Base-by-base conservation (phyloP, 2,329 filamentous ascomycete genomes). In the Akanthomyces uredinophilus region DNA sequence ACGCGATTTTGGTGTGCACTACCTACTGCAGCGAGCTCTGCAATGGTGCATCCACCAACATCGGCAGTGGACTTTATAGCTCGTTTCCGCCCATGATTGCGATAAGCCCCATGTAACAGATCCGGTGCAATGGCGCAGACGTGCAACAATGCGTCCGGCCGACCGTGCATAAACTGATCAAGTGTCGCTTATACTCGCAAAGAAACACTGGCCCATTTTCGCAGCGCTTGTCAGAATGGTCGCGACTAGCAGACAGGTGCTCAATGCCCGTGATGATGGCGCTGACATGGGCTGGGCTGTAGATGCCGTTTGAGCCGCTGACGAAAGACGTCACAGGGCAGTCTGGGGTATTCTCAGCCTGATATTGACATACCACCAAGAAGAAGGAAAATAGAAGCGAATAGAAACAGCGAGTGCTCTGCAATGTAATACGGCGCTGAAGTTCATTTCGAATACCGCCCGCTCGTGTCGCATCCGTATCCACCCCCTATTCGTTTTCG, bases 401-500 rank as follows among this genome's bases (percentile, higher is more conserved):
- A 50, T 27, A 49, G 54, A 59, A 51, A 5, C 24, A 29, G 20
- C 16, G 41, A 55, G 20, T n/a, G 41, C 29, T 57, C 35, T 41
- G 37, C 49, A 14, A 20, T 55, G 44, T 39, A 49, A 49, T 49
- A 37, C 22, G 18, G 24, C 22, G 47, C 35, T 22, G 53, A 16
- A 24, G 7, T 8, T 39, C 32, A 27, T 27, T 37, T 57, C 13
- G 6, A 35, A 8, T 16, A 35, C 32, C 32, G 32, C 37, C 37
- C 37, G 37, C 13, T 39, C 59, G 39, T 61, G 35, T 62, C 60
- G 60, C 60, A 62, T 62, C 60, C 60, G 60, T 62, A 62, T 62
- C 60, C 60, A 55, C 57, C 57, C 47, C 56, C 44, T 24, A 20
- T 60, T 60, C 57, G 57, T 60, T 60, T 60, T 60, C 57, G 57